These are phyloP conservation scores for Ceratopteris richardii DNA, from an alignment of 75 land plant species.

Conservation along the genomic window DNA sequence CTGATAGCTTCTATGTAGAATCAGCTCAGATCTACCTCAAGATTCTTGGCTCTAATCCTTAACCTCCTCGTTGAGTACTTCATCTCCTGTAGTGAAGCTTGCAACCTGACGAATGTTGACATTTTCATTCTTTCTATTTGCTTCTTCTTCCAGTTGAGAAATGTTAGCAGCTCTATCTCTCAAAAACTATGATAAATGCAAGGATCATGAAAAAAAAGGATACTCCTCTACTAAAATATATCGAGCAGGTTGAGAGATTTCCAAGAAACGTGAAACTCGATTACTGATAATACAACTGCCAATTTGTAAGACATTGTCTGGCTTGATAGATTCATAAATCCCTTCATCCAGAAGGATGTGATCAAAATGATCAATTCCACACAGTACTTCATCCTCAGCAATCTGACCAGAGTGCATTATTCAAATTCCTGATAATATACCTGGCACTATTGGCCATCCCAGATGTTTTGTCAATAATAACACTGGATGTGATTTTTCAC, in stretches of 20 bases:
- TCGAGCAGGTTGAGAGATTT: constrained; percentile 37
- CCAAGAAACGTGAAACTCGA: constrained; percentile 59
- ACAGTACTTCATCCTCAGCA: constrained; percentile 15
- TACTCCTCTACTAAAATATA: constrained; percentile 84
- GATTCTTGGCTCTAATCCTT: too few species aligned
- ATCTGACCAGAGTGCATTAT: constrained; percentile 29
- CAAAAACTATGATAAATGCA: too few species aligned
- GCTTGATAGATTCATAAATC: constrained; percentile 28
- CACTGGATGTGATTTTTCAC: constrained; percentile 73
- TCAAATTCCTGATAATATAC: constrained; percentile 78
- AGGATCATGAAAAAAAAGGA: too few species aligned
- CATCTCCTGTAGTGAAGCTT: too few species aligned
- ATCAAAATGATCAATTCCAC: constrained; percentile 77
- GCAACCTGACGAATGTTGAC: too few species aligned
- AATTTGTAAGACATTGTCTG: constrained; percentile 90
- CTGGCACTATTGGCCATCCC: constrained; percentile 79
- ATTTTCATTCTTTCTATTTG: too few species aligned
- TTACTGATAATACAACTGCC: constrained; percentile 88
- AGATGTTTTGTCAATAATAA: constrained; percentile 61
- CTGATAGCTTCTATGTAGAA: too few species aligned
- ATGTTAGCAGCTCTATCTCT: too few species aligned
- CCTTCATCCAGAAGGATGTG: constrained; percentile 57
- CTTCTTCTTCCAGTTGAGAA: too few species aligned
- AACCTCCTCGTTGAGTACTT: too few species aligned
- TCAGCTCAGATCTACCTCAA: too few species aligned